Base-by-base conservation (phyloP, 2,329 filamentous ascomycete species). In the Ambrosiella cleistominuta region DNA sequence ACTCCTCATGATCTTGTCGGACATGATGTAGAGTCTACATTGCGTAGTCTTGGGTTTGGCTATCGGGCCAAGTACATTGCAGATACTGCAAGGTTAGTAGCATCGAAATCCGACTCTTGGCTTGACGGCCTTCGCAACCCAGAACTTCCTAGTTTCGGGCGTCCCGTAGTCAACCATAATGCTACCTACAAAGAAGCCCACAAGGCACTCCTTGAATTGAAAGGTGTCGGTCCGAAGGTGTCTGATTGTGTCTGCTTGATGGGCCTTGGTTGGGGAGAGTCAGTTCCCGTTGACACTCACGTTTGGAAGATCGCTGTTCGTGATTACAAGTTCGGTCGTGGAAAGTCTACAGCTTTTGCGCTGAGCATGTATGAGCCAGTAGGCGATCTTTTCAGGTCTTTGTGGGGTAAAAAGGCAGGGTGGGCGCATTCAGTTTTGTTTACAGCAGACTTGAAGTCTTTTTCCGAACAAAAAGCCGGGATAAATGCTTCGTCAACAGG, bases 371-470 rank as follows among this genome's bases (percentile, higher is more conserved):
- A 98, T 66, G 84, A 93, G 67, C 87, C 88, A 0, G 82, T 98
- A 12, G 93, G 86, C 0, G 86, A 95, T 62, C 86, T 94, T 65
- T 98, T 98, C 65, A 80, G 93, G 58, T 76, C 76, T 42, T 75
- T 97, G 0, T 98, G 94, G 93, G 93, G 93, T 0, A 80, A 85
- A 60, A 87, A 97, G 65, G 93, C 93, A 1, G 93, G 93, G 0
- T 98, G 94, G 94, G 93, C 94, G 8, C 93, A 98, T 71, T 95
- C 88, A 2, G 93, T 98, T 7, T 75, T 98, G 11, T 98, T 98
- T 66, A 95, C 93, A 0, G 94, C 93, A 0, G 90, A 98, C 66
- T 70, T 98, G 59, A 86, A 81, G 66, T 80, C 87, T 0, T 97
- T 97, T 66, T 84, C 89, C 0, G 85, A 87, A 63, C 76, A 78